Conservation (phyloP, 352 stramenopile genomes). For the Globisporangium nagaii region DNA sequence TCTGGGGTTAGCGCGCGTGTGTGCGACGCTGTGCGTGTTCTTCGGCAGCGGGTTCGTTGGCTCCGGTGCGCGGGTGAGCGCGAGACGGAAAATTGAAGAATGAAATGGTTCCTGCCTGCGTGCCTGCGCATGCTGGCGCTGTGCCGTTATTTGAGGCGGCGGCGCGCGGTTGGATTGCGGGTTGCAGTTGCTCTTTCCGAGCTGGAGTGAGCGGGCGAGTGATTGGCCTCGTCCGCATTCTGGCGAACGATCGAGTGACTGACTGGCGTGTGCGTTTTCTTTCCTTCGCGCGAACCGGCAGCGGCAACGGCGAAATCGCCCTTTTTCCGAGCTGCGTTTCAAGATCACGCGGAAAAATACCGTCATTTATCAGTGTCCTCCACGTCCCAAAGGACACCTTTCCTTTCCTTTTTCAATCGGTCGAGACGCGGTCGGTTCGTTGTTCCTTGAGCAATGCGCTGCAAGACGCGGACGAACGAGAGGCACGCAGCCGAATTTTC, state of each 20-base stretch:
- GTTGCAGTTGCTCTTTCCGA: constrained; percentile 11
- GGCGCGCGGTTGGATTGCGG: constrained; percentile 7
- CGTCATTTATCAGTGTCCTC: constrained; percentile 4
- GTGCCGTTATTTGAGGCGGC: constrained; percentile 24
- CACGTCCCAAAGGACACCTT: not conserved
- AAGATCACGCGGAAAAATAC: constrained; percentile 5
- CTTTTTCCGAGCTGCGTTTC: constrained; percentile 10
- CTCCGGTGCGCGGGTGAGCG: constrained; percentile 22
- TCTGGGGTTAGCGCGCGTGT: not conserved
- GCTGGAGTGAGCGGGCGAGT: constrained; percentile 7
- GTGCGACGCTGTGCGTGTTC: not conserved
- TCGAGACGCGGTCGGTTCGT: no score
- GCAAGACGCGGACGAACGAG: not conserved
- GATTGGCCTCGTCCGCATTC: not conserved
- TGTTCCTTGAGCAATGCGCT: not conserved
- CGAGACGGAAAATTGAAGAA: constrained; percentile 42
- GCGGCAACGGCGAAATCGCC: not conserved
- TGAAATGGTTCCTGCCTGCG: constrained; percentile 21
- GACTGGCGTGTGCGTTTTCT: not conserved
- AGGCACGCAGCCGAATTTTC: no score
- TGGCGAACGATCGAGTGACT: not conserved
- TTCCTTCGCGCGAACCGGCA: not conserved
- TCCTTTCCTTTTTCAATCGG: not conserved
- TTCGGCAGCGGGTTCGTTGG: not conserved
- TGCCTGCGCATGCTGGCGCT: constrained; percentile 4